Conservation (phyloP, 2,329 filamentous ascomycete species). For the Decorospora gaudefroyi region DNA sequence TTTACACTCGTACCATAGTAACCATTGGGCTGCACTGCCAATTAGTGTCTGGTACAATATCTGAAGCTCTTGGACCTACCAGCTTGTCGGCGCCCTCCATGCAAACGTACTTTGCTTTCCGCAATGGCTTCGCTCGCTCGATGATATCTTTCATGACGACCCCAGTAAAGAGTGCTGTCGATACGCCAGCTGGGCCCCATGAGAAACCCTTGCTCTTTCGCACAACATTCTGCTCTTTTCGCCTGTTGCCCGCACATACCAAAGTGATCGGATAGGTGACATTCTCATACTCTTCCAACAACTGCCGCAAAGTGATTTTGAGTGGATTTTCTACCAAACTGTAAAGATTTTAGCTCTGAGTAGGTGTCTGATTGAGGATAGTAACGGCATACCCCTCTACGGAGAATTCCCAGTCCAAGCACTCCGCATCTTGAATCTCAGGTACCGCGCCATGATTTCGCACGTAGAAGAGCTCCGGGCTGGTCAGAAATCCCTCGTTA, state of each 20-base stretch:
- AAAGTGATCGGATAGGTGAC: conserved; percentile 85
- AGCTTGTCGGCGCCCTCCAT: conserved; percentile 89
- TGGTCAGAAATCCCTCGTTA: conserved; percentile 82
- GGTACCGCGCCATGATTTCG: conserved; percentile 88
- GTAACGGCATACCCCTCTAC: conserved; percentile 69
- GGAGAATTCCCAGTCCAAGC: conserved; percentile 78
- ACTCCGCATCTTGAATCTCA: conserved; percentile 69
- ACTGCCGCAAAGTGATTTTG: conserved; percentile 70
- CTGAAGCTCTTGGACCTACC: conserved; percentile 41
- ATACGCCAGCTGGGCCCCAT: conserved; percentile 86
- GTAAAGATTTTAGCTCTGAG: conserved; percentile 4
- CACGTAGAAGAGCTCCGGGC: conserved; percentile 87
- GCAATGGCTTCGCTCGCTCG: conserved; percentile 66
- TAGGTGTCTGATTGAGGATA: not conserved
- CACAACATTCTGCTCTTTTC: conserved; percentile 91
- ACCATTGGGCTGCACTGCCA: conserved; percentile 69
- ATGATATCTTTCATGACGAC: conserved; percentile 75
- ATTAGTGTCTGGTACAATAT: conserved; percentile 13
- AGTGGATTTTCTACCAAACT: conserved; percentile 78
- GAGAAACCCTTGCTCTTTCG: conserved; percentile 93
- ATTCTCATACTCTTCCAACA: conserved; percentile 76
- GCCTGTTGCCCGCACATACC: conserved; percentile 87
- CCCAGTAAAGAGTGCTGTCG: conserved; percentile 86
- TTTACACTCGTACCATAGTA: conserved; percentile 88
- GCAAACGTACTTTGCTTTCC: conserved; percentile 78